Conservation (phyloP, 768 basidiomycete species). For the Kwoniella botswanensis region DNA sequence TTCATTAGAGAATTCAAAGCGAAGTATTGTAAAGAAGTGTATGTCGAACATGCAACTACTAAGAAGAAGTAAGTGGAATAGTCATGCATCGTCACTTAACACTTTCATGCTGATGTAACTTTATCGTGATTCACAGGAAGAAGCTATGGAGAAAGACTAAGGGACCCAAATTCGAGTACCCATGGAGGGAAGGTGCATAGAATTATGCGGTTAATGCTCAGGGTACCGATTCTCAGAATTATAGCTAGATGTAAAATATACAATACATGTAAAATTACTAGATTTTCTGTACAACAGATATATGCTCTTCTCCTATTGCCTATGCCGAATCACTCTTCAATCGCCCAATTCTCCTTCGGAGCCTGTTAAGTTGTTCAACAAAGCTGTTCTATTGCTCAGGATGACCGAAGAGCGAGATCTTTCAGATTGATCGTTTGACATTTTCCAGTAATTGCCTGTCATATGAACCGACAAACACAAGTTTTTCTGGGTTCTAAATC, state of each 20-base stretch:
- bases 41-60: constrained; percentile 77
- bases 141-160: constrained; percentile 65
- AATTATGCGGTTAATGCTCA: not conserved
- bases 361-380: no score
- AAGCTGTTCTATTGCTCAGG: no score
- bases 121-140: constrained; percentile 65
- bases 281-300: not conserved
- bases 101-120: no score
- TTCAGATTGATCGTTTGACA: no score
- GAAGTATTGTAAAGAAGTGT: constrained; percentile 81
- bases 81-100: not conserved
- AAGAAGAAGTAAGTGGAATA: constrained; percentile 82
- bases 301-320: not conserved
- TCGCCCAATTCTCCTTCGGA: no score
- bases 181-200: constrained; percentile 70
- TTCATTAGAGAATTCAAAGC: constrained; percentile 93
- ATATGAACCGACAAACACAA: no score
- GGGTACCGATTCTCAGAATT: not conserved
- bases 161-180: constrained; percentile 70
- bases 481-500: no score
- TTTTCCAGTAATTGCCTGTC: no score
- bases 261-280: not conserved
- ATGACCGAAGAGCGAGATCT: no score
- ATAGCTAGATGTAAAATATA: not conserved
- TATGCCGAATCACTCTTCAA: no score